Base-by-base conservation (phyloP, 306 rosid genomes). In the Mimosa pudica region DNA sequence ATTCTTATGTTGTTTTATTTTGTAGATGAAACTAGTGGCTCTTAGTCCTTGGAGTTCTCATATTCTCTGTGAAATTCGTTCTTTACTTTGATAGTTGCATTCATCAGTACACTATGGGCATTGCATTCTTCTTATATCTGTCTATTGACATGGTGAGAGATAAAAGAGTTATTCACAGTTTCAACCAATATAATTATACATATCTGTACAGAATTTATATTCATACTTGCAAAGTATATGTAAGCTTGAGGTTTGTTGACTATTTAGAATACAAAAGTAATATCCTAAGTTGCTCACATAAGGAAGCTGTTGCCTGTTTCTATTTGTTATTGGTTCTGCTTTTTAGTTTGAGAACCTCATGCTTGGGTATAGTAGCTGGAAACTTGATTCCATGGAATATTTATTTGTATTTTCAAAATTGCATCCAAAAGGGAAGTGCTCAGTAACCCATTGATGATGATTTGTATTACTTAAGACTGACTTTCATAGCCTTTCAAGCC, bases 41-140 rank as follows among this genome's bases (percentile, higher is more conserved):
- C 77, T 61, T 9, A 0, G 42, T 46, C 45, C 14, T 10, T 83
- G 18, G 33, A 24, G 24, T 38, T 54, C 41, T 63, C 67, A 54
- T 63, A 45, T n/a, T n/a, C 76, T 76, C 24, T n/a, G 71, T 77
- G n/a, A 49, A 46, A 75, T 30, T 75, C 71, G 30, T 64, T 69
- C 46, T 46, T 71, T 49, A 54, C 48, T 71, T 16, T 42, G 62
- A 77, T 41, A 54, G 20, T 49, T 77, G 63, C 35, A 11, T 51
- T 73, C 42, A 42, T n/a, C 36, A 60, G 17, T 57, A 11, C 52
- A 60, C 42, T 35, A 71, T 10, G 42, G 42, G 42, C 42, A 38
- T 5, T 38, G 42, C 3, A 38, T 71, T 62, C 61, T 68, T 52
- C 20, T 52, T 2, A 7, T 11, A 14, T 16, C 17, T 14, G 58